Conservation (phyloP, 2,329 filamentous ascomycete species). For the Septoria petroselini region DNA sequence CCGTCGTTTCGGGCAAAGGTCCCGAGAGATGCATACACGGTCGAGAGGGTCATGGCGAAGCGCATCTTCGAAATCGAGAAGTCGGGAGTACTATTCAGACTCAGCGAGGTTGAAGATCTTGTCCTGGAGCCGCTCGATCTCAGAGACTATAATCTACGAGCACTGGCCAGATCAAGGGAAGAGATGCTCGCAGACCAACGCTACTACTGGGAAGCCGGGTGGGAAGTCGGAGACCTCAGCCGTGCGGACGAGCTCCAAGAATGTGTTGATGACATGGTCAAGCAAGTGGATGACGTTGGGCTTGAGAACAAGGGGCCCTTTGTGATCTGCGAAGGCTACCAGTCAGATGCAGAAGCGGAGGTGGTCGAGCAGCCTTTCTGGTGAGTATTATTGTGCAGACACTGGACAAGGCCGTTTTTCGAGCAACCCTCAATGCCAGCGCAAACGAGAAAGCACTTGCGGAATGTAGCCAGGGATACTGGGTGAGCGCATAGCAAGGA, state of each 20-base stretch:
- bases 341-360: conserved; percentile 9
- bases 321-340: neutral
- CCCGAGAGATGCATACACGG: conserved; percentile 4
- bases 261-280: conserved; percentile 18
- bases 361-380: conserved; percentile 14
- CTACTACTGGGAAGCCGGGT: conserved; percentile 23
- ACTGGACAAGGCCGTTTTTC: neutral
- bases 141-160: conserved; percentile 17
- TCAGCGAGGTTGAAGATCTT: conserved; percentile 20
- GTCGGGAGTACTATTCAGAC: conserved; percentile 11
- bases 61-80: conserved; percentile 10
- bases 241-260: conserved; percentile 18
- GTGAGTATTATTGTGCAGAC: neutral
- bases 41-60: conserved; percentile 21
- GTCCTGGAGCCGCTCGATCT: conserved; percentile 6
- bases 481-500: neutral
- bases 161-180: conserved; percentile 11
- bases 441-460: too few relatives aligned
- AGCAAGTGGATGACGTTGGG: conserved; percentile 22
- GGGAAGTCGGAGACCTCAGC: conserved; percentile 20
- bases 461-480: neutral
- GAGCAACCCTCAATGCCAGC: too few relatives aligned
- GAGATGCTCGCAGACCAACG: conserved; percentile 21
- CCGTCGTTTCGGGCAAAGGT: conserved; percentile 19
- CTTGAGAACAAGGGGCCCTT: conserved; percentile 18